phyloP scores from a whole-genome alignment of 805 yeast species.

The Teunomyces lycoperdinae region DNA sequence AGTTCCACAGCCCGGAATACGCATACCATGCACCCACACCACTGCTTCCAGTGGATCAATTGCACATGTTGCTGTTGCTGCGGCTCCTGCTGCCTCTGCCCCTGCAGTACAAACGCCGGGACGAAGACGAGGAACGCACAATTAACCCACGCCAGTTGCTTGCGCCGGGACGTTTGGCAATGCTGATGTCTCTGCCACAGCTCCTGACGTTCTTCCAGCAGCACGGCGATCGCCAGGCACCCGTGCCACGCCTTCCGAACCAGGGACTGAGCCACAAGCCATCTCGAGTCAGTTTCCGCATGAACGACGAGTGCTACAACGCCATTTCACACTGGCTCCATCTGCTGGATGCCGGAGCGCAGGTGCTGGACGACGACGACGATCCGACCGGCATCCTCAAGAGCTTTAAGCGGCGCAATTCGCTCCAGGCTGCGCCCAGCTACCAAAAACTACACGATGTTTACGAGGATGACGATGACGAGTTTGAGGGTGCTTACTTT shows the following conservation, averaged over 20 bases:
- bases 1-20: conserved; percentile 5
- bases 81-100: conserved; percentile 9
- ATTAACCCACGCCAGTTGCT: conserved; percentile 14
- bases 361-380: conserved; percentile 9
- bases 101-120: conserved; percentile 1
- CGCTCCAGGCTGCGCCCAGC: conserved; percentile 3
- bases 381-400: conserved; percentile 33
- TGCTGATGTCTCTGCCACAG: conserved; percentile 4
- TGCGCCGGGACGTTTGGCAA: conserved; percentile 5
- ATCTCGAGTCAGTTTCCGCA: conserved; percentile 14
- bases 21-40: conserved; percentile 5
- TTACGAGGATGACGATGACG: conserved; percentile 2
- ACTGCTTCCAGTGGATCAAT: conserved; percentile 10
- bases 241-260: not conserved
- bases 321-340: conserved; percentile 38
- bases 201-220: conserved; percentile 2
- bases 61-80: conserved; percentile 8
- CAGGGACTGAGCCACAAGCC: not conserved
- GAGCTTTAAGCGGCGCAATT: conserved; percentile 4
- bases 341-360: conserved; percentile 6
- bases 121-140: conserved; percentile 9
- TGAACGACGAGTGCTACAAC: conserved; percentile 40
- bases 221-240: not conserved
- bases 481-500: not conserved
- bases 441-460: not conserved